Conservation (phyloP, 192 early-diverging fungal species). For the Coemansia javaensis region DNA sequence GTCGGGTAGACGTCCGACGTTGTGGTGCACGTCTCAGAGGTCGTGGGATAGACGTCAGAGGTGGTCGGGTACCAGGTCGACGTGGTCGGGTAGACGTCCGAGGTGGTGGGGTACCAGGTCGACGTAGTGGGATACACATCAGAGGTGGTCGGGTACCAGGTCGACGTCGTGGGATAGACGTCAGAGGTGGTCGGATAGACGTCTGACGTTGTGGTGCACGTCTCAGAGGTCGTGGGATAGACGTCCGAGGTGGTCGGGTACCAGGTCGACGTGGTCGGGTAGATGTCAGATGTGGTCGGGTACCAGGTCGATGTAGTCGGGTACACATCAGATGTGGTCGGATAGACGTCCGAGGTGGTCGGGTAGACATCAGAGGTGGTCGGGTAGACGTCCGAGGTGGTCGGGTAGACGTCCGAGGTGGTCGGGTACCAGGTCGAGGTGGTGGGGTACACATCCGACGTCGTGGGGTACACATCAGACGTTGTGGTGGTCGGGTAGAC, state of each 20-base stretch:
- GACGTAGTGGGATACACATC: slow-evolving; percentile 6
- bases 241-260: slow-evolving; percentile 3
- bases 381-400: not conserved
- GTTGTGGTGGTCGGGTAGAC: slow-evolving; percentile 1
- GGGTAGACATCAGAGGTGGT: slow-evolving; percentile 2
- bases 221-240: slow-evolving; percentile 10
- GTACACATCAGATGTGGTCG: slow-evolving; percentile 6
- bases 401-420: not conserved
- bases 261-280: slow-evolving; percentile 4
- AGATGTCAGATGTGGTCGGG: not conserved
- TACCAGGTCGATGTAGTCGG: not conserved
- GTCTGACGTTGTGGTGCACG: slow-evolving; percentile 2
- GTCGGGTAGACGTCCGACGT: slow-evolving; percentile 3
- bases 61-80: slow-evolving; percentile 2
- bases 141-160: not conserved
- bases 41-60: slow-evolving; percentile 1
- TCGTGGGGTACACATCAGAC: slow-evolving; percentile 1
- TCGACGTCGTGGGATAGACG: slow-evolving; percentile 1
- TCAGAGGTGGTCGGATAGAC: slow-evolving; percentile 12
- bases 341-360: slow-evolving; percentile 2
- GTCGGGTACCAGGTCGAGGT: slow-evolving; percentile 1
- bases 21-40: slow-evolving; percentile 1
- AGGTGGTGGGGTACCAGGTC: not conserved
- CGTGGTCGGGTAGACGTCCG: slow-evolving; percentile 2
- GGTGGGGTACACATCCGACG: not conserved